Evolutionary conservation across 108 stramenopile species (phyloP).

Genomic region (Parmales sp.): DNA sequence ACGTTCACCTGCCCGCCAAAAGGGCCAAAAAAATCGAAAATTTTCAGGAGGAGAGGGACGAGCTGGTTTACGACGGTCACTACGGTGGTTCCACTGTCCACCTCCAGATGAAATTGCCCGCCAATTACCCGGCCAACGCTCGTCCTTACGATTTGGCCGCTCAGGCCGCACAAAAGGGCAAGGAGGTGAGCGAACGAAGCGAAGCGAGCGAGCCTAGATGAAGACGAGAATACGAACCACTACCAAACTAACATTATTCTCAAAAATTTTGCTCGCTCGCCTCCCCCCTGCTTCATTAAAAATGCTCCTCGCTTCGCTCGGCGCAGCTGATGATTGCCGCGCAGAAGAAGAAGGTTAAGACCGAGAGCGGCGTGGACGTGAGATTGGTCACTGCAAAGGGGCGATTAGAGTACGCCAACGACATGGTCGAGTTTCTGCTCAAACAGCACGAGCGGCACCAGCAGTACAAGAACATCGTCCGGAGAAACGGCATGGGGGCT

Average conservation of each 20-base stretch:
- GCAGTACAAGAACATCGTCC: background rate
- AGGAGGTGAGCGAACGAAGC: no score
- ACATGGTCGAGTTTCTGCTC: background rate
- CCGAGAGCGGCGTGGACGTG: background rate
- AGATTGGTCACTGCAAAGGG: background rate
- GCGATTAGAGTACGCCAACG: background rate
- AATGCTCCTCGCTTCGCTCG: no score
- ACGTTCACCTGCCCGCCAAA: background rate
- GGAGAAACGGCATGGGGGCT: background rate
- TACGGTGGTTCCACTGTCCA: conserved; percentile 6
- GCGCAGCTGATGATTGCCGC: background rate
- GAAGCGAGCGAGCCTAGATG: no score
- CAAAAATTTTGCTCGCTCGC: no score
- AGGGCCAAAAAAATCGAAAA: background rate
- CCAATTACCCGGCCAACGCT: conserved; percentile 8
- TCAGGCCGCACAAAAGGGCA: background rate
- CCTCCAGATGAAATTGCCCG: conserved; percentile 8
- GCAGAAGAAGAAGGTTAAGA: background rate
- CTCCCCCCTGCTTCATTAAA: no score
- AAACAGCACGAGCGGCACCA: background rate
- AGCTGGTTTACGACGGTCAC: conserved; percentile 4
- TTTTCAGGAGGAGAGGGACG: background rate
- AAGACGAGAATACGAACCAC: no score
- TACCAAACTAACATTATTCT: no score
- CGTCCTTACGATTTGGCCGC: conserved; percentile 1